Evolutionary conservation across 495 filamentous ascomycete species (phyloP), one percentile per base, ranked within the genome.

Genomic region (Tuber calosporum): DNA sequence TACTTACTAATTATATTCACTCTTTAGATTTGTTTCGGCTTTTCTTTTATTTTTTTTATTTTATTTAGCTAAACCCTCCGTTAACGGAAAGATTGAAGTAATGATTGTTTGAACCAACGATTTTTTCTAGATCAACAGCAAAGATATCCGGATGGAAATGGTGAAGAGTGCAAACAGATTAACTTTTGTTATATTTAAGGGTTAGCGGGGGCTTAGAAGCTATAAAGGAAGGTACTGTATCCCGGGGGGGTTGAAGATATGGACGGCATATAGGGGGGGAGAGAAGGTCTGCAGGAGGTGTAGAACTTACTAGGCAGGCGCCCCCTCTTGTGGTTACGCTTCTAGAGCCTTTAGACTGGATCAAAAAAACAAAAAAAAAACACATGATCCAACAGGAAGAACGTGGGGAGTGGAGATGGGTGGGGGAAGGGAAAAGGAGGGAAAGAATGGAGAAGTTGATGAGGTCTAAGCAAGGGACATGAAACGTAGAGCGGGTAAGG

Each of bases 401-500:
- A 30, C 26, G 11, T 30, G 11, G 53, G 20, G 45, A 6, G 22
- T 1, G 13, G 40, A 41, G 42, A 9, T 20, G 19, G n/a, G 53
- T 5, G 53, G 5, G 53, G 13, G 15, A 62, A 30, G 53, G 53
- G 34, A 62, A 48, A 62, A 30, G 11, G 26, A 30, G 53, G 11
- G 53, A 62, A 62, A 62, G 53, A 62, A 62, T 62, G 53, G 53
- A 30, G 53, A 62, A 62, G 26, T 30, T 34, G n/a, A 11, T 62
- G n/a, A 62, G 17, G 26, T 26, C 26, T 15, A 58, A 62, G 26
- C 26, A 62, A 62, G 53, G 53, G 53, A 62, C n/a, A 62, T 62
- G 53, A 26, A 62, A 34, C 26, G 11, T 13, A 30, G 53, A 30
- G 53, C 26, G 53, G 53, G 26, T 2, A 11, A 26, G n/a, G 53